phyloP scores from a whole-genome alignment of 2,329 filamentous ascomycete species.

The Microcyclospora pomicola region DNA sequence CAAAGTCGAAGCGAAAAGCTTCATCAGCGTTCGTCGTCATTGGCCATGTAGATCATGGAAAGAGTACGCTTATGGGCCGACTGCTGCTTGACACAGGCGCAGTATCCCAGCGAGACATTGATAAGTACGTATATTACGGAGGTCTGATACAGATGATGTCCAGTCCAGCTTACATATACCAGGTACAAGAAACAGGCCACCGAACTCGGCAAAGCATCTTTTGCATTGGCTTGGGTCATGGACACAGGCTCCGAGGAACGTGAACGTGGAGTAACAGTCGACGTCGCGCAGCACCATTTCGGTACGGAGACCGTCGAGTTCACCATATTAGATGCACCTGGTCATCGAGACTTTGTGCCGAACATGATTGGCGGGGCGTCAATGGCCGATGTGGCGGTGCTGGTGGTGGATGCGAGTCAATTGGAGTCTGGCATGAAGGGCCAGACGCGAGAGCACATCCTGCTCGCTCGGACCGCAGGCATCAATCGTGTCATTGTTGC shows the following conservation, averaged over 20 bases:
- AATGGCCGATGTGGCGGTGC: constrained; percentile 86
- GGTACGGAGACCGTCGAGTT: constrained; percentile 77
- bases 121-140: constrained; percentile 37
- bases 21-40: constrained; percentile 20
- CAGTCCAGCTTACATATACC: constrained; percentile 33
- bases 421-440: constrained; percentile 90
- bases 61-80: constrained; percentile 96
- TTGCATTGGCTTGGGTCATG: constrained; percentile 92
- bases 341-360: constrained; percentile 89
- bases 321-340: constrained; percentile 89
- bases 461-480: constrained; percentile 80
- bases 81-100: constrained; percentile 77
- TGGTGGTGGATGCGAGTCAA: constrained; percentile 88
- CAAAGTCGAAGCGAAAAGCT: constrained; percentile 10
- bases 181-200: constrained; percentile 58
- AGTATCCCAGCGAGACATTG: constrained; percentile 74
- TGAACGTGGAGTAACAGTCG: constrained; percentile 82
- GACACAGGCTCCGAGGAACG: constrained; percentile 86
- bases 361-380: constrained; percentile 98
- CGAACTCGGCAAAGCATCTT: constrained; percentile 84
- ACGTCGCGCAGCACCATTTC: constrained; percentile 90
- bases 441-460: constrained; percentile 85
- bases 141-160: too few species aligned
- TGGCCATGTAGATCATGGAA: constrained; percentile 95
- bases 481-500: constrained; percentile 79